phyloP scores from a whole-genome alignment of 257 asterid genomes.

The Solanum sejunctum region DNA sequence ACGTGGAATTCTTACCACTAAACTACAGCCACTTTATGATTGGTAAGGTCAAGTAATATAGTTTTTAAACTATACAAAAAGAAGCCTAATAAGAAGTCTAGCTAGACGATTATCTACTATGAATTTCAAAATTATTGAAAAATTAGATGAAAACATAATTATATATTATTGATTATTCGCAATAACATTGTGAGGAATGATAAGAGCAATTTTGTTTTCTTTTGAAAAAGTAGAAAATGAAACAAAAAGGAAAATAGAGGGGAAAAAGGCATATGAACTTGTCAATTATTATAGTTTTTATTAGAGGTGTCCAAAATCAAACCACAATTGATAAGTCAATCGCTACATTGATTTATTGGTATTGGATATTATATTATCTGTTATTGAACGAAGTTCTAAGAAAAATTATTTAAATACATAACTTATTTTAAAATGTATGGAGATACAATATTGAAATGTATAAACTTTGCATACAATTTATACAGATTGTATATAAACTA shows the following conservation, averaged over 20 bases:
- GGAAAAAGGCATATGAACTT: background rate
- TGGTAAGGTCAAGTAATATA: too few relatives aligned
- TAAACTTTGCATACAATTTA: too few relatives aligned
- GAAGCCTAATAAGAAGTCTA: background rate
- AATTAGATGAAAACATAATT: background rate
- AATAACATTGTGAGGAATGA: background rate
- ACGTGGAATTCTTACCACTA: conserved; percentile 98
- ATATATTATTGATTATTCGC: background rate
- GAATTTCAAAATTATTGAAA: background rate
- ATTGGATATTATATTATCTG: too few relatives aligned
- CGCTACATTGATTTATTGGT: too few relatives aligned
- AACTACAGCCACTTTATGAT: conserved; percentile 62
- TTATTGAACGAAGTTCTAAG: too few relatives aligned
- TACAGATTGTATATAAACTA: too few relatives aligned
- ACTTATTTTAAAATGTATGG: too few relatives aligned
- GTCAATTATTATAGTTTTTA: background rate
- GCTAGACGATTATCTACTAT: background rate
- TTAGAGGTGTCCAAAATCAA: background rate
- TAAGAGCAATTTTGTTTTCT: background rate
- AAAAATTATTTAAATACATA: too few relatives aligned
- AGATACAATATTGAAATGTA: too few relatives aligned
- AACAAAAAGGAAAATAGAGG: background rate
- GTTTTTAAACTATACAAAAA: too few relatives aligned
- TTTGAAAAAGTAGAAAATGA: background rate
- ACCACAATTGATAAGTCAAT: too few relatives aligned